Evolutionary conservation across 2,329 filamentous ascomycete genomes (phyloP).

Genomic region (Neofusicoccum sp.): DNA sequence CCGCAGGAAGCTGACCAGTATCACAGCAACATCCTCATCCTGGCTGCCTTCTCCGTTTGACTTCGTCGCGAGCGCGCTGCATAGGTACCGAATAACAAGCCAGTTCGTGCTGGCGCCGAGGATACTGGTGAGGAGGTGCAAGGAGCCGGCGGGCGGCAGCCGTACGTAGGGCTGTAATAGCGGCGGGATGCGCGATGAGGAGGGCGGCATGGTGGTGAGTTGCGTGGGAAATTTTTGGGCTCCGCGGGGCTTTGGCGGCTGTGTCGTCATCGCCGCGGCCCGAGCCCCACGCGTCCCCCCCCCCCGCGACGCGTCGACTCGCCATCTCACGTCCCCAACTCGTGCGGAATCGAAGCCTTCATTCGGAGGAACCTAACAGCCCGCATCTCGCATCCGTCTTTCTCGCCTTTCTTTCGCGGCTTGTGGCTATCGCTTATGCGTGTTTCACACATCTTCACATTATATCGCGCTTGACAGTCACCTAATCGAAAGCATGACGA

Average conservation of each 20-base stretch:
- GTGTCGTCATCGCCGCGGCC: neutral
- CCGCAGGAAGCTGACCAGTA: constrained; percentile 82
- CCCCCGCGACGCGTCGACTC: neutral
- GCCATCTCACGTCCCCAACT: too few relatives aligned
- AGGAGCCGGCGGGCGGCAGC: constrained; percentile 55
- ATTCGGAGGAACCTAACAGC: too few relatives aligned
- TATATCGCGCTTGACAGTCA: too few relatives aligned
- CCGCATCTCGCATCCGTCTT: too few relatives aligned
- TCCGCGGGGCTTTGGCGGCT: neutral
- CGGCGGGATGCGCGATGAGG: constrained; percentile 57
- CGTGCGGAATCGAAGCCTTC: too few relatives aligned
- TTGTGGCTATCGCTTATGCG: too few relatives aligned
- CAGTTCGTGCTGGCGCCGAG: constrained; percentile 57
- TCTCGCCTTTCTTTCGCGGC: too few relatives aligned
- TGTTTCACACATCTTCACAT: too few relatives aligned
- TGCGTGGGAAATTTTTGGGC: constrained; percentile 1
- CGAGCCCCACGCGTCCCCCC: too few relatives aligned
- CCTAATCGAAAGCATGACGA: too few relatives aligned
- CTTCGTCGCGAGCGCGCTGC: constrained; percentile 45
- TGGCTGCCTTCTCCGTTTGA: constrained; percentile 37
- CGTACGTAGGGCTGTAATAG: constrained; percentile 66
- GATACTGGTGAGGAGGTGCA: constrained; percentile 70
- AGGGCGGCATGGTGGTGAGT: constrained; percentile 32
- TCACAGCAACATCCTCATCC: constrained; percentile 48
- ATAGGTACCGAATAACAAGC: constrained; percentile 57